Conservation (phyloP, 305 asterid species). For the Striga hermonthica region DNA sequence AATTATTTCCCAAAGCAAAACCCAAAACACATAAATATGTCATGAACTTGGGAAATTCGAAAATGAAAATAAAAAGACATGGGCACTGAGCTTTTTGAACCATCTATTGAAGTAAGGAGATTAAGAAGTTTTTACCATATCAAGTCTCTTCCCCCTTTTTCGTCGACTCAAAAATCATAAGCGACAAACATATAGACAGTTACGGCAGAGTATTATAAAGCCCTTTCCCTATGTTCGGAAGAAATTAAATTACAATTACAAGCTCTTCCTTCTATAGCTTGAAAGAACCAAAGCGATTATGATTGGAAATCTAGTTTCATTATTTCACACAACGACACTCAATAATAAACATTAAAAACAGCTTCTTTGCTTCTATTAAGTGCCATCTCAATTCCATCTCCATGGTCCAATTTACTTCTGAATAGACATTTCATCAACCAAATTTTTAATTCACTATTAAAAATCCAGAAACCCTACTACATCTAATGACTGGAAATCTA, state of each 20-base stretch:
- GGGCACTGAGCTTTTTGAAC: neutral
- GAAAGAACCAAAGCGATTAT: conserved; percentile 7
- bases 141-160: neutral
- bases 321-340: conserved; percentile 24
- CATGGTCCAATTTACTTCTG: conserved; percentile 14
- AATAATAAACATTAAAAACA: conserved; percentile 1
- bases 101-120: conserved; percentile 16
- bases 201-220: neutral
- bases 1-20: neutral
- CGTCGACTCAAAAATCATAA: conserved; percentile 11
- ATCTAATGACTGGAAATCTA: conserved; percentile 2
- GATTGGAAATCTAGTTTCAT: conserved; percentile 20
- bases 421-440: conserved; percentile 16
- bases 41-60: conserved; percentile 7
- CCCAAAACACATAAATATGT: neutral
- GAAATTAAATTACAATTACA: conserved; percentile 8
- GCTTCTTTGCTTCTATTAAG: neutral
- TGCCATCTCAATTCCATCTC: conserved; percentile 10
- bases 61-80: neutral
- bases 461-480: conserved; percentile 21
- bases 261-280: neutral
- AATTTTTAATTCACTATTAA: neutral
- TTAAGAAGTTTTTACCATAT: conserved; percentile 3
- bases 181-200: conserved; percentile 12
- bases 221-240: conserved; percentile 4